Evolutionary conservation across 495 filamentous ascomycete species (phyloP), one percentile per base, ranked within the genome.

Genomic region (Xylaria palmicola): DNA sequence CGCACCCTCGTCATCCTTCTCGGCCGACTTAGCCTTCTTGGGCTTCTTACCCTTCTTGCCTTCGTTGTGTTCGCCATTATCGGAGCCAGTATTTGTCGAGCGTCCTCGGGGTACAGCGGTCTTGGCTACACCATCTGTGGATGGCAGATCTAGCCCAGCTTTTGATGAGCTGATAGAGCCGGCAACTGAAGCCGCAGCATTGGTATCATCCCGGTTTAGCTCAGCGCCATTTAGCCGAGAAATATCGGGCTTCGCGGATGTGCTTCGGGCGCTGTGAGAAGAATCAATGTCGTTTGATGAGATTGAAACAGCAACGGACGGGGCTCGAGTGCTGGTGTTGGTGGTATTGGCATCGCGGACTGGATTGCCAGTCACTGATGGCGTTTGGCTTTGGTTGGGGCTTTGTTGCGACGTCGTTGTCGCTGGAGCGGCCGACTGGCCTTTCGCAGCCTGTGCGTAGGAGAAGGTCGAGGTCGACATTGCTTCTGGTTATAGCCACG

Each of bases 361-460:
- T 50, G 85, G 74, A 30, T 85, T 87, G 37, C 86, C 85, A 24
- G 81, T 81, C n/a, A 85, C 85, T 15, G 83, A 83, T 13, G 83
- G 83, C 40, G 85, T 87, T 65, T 88, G 82, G 62, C 85, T 89
- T 36, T 89, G 86, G 17, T 86, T 88, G 26, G 87, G 82, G n/a
- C 86, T 83, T 7, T 79, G 75, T 39, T 91, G 89, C 54, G 78
- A 62, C 40, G 69, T 56, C 39, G 68, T 56, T 37, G 68, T 62
- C 56, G 79, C 45, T 29, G 65, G 65, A 12, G 55, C 43, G 20
- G 65, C 34, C 43, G 64, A 62, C 59, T 85, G 80, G 65, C 91
- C 90, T 75, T 91, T 92, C 27, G 93, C 94, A 69, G 93, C 93
- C 80, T 96, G 92, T 59, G 93, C 93, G 76, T 98, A 98, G 41